Evolutionary conservation across 306 rosid species (phyloP), one percentile per base, ranked within the genome.

Genomic region (Dicorynia guianensis): DNA sequence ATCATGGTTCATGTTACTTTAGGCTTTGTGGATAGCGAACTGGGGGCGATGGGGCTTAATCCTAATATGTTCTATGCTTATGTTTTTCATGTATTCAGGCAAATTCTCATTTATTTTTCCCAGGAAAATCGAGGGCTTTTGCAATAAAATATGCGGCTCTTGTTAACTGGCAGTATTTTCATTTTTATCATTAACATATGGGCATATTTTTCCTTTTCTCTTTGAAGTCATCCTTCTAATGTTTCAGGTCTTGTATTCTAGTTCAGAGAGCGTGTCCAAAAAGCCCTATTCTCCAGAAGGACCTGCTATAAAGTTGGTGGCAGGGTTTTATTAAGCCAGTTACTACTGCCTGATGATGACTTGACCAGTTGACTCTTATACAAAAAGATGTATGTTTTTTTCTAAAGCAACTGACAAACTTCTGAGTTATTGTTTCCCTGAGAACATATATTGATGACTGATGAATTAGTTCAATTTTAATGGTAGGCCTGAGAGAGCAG

Each of bases 341-440:
- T 66, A 11, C 35, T 34, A 19, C 43, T 58, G 30, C 2, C 30
- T 25, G 30, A 25, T 70, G 58, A 56, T 38, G 19, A 49, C 46
- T 70, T 76, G 81, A 74, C 82, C 66, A 19, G 59, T 43, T 63
- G 72, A 63, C 82, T 78, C 67, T 20, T 25, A 25, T 25, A 2
- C 2, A 25, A 25, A 25, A 63, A 70, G 71, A 62, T 77, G 62
- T 61, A 33, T 60, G 48, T 48, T 5, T 34, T 56, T 30, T 25
- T 30, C 61, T 0, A 4, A 25, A 40, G 69, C 17, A 30, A 60
- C 30, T 25, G 30, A 25, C 30, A 25, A 25, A 25, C 30, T 25
- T 25, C 30, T 25, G 30, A 25, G 2, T 25, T 25, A 25, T 25
- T 25, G 30, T 25, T 25, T 25, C 30, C 30, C 30, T 25, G 30